Base-by-base conservation (phyloP, 2,329 filamentous ascomycete genomes). In the Verticillium alfalfae region DNA sequence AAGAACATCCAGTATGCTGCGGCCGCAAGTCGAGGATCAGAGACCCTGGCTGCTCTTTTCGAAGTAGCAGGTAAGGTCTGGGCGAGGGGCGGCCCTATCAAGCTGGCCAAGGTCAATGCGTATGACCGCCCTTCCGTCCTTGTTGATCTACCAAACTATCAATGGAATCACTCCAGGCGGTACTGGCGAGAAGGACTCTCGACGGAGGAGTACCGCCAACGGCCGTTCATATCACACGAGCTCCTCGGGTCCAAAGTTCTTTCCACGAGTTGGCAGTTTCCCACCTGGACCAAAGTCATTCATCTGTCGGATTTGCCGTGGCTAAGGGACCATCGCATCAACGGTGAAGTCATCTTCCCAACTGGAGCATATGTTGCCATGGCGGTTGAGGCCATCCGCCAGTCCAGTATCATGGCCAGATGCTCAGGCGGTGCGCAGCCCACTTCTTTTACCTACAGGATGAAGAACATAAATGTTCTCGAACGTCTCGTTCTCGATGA, bases 301-400 rank as follows among this genome's bases (percentile, higher is more conserved):
- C 37, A 55, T 8, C 26, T 63, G 12, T 26, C 31, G 8, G 61
- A 64, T 31, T 36, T 61, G n/a, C 72, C 80, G 37, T 79, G 79
- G 26, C 74, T 76, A 9, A 68, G 75, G 57, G 75, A 78, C 63
- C 78, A 79, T 67, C 62, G 68, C 55, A 76, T 79, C 74, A 72
- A 78, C 58, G 76, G 71, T 66, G 71, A 78, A 39, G 73, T 73
- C 60, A 73, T 78, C 66, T 73, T 75, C 56, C 72, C 77, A 1
- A 58, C 37, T 3, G 54, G 58, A 2, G 60, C 58, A 7, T 64
- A 55, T 9, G 16, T 60, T 18, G 34, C 62, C 36, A 64, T 64
- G 60, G 62, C 62, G 8, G 52, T 58, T 8, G 62, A 64, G 37
- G 62, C 60, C 10, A 45, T 60, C 15, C 45, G 41, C 18, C 60